Conservation (phyloP, 441 rosid species). For the Sinapis alba region DNA sequence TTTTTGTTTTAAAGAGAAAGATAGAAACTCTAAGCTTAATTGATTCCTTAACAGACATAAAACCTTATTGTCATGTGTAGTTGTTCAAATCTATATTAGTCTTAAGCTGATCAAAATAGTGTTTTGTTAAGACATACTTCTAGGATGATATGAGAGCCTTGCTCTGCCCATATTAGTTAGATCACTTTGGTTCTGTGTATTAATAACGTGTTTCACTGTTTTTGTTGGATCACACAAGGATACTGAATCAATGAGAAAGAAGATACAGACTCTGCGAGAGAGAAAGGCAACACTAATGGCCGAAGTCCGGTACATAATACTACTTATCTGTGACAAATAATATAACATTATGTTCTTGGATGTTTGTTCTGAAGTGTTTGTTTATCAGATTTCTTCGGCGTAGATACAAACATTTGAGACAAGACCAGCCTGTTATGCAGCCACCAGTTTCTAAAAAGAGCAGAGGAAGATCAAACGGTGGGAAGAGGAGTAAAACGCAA, state of each 20-base stretch:
- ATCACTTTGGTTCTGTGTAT: neutral
- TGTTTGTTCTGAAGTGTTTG: neutral
- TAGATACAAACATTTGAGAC: conserved; percentile 34
- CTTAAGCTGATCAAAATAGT: conserved; percentile 17
- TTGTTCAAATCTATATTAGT: conserved; percentile 3
- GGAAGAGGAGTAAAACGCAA: conserved; percentile 17
- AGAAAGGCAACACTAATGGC: conserved; percentile 35
- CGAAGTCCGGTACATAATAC: conserved; percentile 33
- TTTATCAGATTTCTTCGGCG: conserved; percentile 35
- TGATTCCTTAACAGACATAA: conserved; percentile 24
- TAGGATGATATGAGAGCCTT: neutral
- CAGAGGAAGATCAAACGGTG: conserved; percentile 31
- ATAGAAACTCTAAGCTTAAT: neutral
- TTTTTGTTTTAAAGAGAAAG: conserved; percentile 12
- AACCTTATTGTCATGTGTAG: conserved; percentile 1
- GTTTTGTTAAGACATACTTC: neutral
- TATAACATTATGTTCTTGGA: neutral
- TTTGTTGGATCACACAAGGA: conserved; percentile 22
- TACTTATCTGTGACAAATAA: neutral
- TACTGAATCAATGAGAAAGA: conserved; percentile 28
- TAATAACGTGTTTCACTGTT: neutral
- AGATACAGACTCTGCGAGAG: conserved; percentile 15
- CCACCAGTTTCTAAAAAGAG: conserved; percentile 7
- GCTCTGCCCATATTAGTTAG: neutral
- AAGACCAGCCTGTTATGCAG: conserved; percentile 27